Percentiles rank a stretch among this genome's conserved stretches.
phyloP scores from a whole-genome alignment of 257 asterid genomes.

The Voacanga thouarsii region DNA sequence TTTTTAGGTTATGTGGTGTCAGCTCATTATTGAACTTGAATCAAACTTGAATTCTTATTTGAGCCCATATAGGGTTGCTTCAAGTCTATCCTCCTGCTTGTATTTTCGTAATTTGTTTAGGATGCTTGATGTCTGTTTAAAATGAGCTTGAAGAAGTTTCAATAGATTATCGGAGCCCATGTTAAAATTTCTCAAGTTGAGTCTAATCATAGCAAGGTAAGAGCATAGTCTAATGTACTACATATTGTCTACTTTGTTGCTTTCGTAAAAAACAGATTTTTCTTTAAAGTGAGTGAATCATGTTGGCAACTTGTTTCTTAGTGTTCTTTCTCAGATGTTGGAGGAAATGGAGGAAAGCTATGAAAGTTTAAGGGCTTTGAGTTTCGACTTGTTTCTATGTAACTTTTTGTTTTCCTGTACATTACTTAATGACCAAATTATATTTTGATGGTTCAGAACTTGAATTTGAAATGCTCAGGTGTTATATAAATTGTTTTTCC shows the following conservation, averaged over 20 bases:
- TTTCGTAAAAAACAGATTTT: neutral
- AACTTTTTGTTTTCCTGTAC: neutral
- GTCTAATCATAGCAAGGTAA: neutral
- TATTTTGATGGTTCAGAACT: neutral
- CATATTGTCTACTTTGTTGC: neutral
- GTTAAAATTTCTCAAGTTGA: neutral
- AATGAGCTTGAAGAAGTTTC: neutral
- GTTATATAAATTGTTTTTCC: neutral
- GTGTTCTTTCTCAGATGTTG: neutral
- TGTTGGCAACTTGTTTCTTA: neutral
- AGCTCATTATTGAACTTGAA: neutral
- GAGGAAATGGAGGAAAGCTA: neutral
- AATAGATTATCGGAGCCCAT: neutral
- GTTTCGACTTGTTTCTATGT: conserved; percentile 10
- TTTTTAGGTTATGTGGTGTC: neutral
- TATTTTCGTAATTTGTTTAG: neutral
- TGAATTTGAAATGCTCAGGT: neutral
- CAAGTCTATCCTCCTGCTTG: neutral
- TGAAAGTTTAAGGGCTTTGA: neutral
- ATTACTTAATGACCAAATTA: neutral
- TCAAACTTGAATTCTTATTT: neutral
- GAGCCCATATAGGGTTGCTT: neutral
- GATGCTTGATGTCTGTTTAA: neutral
- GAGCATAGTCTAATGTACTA: neutral
- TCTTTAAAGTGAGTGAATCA: neutral